Percentiles rank a stretch among this genome's conserved stretches.
These are phyloP conservation scores for Inonotus obliquus DNA, from an alignment of 1,284 basidiomycete genomes.

Conservation along the genomic window DNA sequence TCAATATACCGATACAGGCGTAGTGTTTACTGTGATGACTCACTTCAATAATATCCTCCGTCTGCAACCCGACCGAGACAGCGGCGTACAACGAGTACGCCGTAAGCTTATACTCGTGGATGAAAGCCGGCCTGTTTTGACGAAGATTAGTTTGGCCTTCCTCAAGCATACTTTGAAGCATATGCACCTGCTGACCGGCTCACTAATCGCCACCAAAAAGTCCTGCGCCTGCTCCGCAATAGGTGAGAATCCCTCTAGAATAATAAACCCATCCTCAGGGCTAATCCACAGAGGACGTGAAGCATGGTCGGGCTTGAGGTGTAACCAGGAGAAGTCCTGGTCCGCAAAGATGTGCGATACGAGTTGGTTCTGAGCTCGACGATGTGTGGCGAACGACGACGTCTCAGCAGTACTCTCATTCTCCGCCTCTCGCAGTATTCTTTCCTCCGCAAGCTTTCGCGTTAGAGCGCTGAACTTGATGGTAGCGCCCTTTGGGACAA, in stretches of 20 bases:
- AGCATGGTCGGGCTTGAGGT: constrained; percentile 85
- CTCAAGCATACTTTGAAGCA: not conserved
- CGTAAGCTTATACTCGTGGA: constrained; percentile 99
- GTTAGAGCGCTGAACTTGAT: constrained; percentile 80
- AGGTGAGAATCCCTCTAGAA: constrained; percentile 93
- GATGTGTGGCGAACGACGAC: constrained; percentile 47
- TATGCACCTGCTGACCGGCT: constrained; percentile 94
- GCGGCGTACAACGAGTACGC: constrained; percentile 98
- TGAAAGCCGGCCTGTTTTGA: constrained; percentile 79
- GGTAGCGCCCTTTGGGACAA: constrained; percentile 64
- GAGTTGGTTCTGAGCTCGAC: constrained; percentile 64
- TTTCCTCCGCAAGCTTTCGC: constrained; percentile 64
- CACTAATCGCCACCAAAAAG: constrained; percentile 96
- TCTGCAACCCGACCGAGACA: constrained; percentile 96
- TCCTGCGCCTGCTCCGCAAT: constrained; percentile 99
- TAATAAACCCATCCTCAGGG: constrained; percentile 91
- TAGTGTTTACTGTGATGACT: constrained; percentile 32
- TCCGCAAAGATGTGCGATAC: constrained; percentile 76
- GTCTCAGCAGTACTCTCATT: constrained; percentile 26
- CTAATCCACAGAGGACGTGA: constrained; percentile 93
- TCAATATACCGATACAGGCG: constrained; percentile 26
- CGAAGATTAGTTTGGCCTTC: not conserved
- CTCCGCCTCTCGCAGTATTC: constrained; percentile 35
- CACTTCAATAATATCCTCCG: constrained; percentile 97
- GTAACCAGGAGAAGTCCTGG: constrained; percentile 81